phyloP scores from a whole-genome alignment of 2,329 filamentous ascomycete species.

The Chaetomiaceae sp. region DNA sequence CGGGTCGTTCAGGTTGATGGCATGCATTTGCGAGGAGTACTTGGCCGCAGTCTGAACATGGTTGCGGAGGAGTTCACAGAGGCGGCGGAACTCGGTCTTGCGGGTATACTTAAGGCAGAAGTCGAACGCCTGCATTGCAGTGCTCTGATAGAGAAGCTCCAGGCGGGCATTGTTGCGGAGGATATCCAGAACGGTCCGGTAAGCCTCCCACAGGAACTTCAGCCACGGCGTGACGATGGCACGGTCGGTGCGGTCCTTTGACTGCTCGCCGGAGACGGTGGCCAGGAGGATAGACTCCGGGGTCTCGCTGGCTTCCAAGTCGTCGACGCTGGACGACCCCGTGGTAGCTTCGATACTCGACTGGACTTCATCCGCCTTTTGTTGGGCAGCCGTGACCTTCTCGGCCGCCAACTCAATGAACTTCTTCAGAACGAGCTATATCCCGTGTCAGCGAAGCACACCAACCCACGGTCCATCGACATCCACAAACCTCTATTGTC shows the following conservation, averaged over 20 bases:
- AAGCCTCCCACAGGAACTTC: conserved; percentile 99
- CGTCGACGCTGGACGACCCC: conserved; percentile 74
- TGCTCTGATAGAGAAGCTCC: conserved; percentile 97
- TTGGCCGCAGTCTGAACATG: conserved; percentile 99
- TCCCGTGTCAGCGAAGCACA: conserved; percentile 1
- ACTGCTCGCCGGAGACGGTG: conserved; percentile 96
- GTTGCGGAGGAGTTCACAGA: conserved; percentile 96
- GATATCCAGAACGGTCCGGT: conserved; percentile 96
- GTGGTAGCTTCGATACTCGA: conserved; percentile 73
- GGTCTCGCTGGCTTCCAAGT: conserved; percentile 94
- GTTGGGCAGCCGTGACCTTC: conserved; percentile 93
- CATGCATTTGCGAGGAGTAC: conserved; percentile 98
- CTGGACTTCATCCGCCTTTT: conserved; percentile 93
- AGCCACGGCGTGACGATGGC: conserved; percentile 98
- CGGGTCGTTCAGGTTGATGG: conserved; percentile 96
- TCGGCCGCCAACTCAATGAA: conserved; percentile 96
- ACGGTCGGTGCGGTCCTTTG: conserved; percentile 92
- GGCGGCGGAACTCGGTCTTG: conserved; percentile 98
- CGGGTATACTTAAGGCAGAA: conserved; percentile 97
- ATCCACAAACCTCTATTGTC: conserved; percentile 76
- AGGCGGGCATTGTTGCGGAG: conserved; percentile 98
- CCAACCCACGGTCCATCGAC: neutral
- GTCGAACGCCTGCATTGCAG: conserved; percentile 95
- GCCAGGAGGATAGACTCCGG: conserved; percentile 97
- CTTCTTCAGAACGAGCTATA: conserved; percentile 82